Evolutionary conservation across 495 filamentous ascomycete genomes (phyloP).

Genomic region (Aspergillus coremiiformis): DNA sequence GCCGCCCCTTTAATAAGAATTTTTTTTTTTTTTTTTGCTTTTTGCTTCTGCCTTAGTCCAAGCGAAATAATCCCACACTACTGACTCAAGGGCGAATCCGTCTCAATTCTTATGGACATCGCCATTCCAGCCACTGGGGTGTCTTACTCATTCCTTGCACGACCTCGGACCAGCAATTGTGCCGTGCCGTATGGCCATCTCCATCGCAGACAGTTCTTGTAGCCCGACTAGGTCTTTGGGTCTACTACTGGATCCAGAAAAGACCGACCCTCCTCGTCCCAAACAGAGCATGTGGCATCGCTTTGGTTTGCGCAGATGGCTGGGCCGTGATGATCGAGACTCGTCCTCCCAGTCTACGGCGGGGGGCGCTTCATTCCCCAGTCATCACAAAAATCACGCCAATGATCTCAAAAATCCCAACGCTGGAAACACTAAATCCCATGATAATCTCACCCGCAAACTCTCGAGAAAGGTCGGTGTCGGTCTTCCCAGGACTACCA

Average conservation of each 20-base stretch:
- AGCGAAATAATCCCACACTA: slow-evolving; percentile 3
- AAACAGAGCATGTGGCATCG: slow-evolving; percentile 49
- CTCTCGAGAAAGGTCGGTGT: slow-evolving; percentile 69
- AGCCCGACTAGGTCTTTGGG: slow-evolving; percentile 33
- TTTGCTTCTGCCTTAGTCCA: background rate
- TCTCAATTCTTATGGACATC: slow-evolving; percentile 35
- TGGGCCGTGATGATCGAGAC: slow-evolving; percentile 43
- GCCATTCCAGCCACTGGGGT: slow-evolving; percentile 26
- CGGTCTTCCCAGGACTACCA: slow-evolving; percentile 63
- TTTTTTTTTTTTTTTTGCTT: slow-evolving; percentile 15
- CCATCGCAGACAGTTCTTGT: slow-evolving; percentile 36
- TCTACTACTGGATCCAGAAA: slow-evolving; percentile 30
- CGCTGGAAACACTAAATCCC: slow-evolving; percentile 19
- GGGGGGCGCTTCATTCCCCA: slow-evolving; percentile 8
- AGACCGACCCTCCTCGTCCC: slow-evolving; percentile 23
- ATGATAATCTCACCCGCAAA: slow-evolving; percentile 45
- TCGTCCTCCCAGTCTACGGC: slow-evolving; percentile 17
- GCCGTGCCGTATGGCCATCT: slow-evolving; percentile 38
- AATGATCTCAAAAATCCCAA: background rate
- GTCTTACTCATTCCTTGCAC: slow-evolving; percentile 28
- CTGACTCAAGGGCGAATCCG: slow-evolving; percentile 12
- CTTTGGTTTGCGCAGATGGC: slow-evolving; percentile 39
- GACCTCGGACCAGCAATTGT: slow-evolving; percentile 12
- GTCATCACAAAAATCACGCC: slow-evolving; percentile 10
- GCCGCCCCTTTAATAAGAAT: background rate